Evolutionary conservation across 2,329 filamentous ascomycete genomes (phyloP), one percentile per base, ranked within the genome.

Genomic region (Incumbomyces delicatus): DNA sequence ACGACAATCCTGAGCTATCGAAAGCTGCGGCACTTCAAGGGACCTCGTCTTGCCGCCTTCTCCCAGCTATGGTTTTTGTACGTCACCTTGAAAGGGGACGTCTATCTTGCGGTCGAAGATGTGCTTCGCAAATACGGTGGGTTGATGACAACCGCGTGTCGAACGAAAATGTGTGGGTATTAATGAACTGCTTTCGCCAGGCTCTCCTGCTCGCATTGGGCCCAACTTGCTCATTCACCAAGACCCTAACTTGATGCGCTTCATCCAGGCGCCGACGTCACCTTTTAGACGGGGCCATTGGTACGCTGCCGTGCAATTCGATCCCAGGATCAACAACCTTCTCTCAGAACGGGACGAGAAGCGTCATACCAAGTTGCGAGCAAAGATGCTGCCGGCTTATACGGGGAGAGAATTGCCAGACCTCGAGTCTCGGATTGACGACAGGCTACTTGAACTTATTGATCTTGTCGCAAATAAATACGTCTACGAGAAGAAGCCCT

Each of bases 91-190:
- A 22, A 12, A 3, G 47, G 44, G 10, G 37, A 38, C n/a, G 10
- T 53, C 27, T 50, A 52, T 41, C 16, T 42, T 16, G 42, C 40
- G 14, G 38, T 37, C 14, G 44, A 27, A 22, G 44, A 41, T 18
- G 41, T 35, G 6, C 39, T 52, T 3, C 14, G 47, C 14, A 48
- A 52, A 47, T 50, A 54, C 43, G 52, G 52, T 54, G 20, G 13
- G 50, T 16, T 14, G 16, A 42, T 6, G 4, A 11, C 33, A 5
- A 16, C 6, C 36, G 18, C 36, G 3, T 22, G 12, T 17, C n/a
- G n/a, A 3, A 39, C 14, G 6, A 16, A 30, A 37, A 14, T 12
- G 6, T 14, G 14, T 12, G 31, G 22, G 37, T 6, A 30, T 37
- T 14, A 11, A 31, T 12, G 5, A 7, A 14, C 14, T 20, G 14